Percentiles rank a stretch among this genome's conserved stretches.
Conservation (phyloP, 1,284 basidiomycete species). For the Tilletia setariae region DNA sequence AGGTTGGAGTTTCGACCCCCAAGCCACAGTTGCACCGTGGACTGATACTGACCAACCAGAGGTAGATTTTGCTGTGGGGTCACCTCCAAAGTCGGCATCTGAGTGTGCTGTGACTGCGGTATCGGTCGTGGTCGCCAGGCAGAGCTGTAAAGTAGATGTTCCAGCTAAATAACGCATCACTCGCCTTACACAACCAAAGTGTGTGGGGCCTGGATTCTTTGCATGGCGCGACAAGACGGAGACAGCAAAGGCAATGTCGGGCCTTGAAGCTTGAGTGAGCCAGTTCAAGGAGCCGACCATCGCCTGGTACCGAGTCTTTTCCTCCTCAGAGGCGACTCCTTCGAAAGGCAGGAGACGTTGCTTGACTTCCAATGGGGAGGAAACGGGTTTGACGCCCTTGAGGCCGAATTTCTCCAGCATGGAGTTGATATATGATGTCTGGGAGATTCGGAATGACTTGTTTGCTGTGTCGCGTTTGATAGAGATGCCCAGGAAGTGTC, state of each 20-base stretch:
- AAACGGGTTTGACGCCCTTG: not conserved
- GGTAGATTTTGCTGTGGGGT: not conserved
- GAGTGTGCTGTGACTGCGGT: not conserved
- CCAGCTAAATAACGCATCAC: no score
- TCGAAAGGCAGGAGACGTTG: not conserved
- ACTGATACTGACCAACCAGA: not conserved
- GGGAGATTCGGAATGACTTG: not conserved
- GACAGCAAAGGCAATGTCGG: not conserved
- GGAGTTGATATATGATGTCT: not conserved
- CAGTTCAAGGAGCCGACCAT: not conserved
- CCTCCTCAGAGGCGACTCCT: no score
- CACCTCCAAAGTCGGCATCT: conserved; percentile 3
- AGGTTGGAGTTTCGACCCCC: conserved; percentile 3
- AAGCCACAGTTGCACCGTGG: conserved; percentile 8
- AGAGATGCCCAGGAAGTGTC: not conserved
- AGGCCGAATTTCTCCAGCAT: not conserved
- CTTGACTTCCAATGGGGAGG: not conserved
- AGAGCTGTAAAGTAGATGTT: no score
- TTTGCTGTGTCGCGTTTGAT: not conserved
- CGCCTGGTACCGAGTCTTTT: no score
- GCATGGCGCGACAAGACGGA: not conserved
- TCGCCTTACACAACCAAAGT: not conserved
- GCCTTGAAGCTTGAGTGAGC: not conserved
- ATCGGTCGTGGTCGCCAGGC: no score
- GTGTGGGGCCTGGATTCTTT: not conserved